These are phyloP conservation scores for Colletotrichum sp. DNA, from an alignment of 2,329 filamentous ascomycete species.

Conservation along the genomic window DNA sequence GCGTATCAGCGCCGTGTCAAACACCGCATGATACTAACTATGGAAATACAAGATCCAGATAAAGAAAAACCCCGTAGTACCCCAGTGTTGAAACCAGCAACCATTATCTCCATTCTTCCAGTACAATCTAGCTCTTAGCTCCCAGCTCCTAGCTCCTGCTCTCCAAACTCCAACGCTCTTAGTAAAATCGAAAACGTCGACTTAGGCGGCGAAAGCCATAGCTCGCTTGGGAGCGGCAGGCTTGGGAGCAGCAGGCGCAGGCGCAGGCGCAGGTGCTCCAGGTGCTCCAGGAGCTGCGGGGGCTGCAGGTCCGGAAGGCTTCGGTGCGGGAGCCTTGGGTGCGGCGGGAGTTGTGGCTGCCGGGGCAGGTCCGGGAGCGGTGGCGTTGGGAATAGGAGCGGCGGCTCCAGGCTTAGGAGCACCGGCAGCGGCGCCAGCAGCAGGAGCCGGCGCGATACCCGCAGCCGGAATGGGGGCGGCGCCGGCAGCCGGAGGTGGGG, in stretches of 20 bases:
- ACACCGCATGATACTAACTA: not conserved
- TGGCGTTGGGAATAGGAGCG: not conserved
- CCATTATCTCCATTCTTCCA: not conserved
- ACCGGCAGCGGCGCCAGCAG: not conserved
- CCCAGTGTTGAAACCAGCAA: conserved; percentile 10
- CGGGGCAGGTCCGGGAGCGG: not conserved
- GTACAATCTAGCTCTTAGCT: not conserved
- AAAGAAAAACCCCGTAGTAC: not conserved
- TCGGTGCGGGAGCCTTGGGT: not conserved
- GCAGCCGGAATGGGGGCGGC: not conserved
- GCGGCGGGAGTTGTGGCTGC: not conserved
- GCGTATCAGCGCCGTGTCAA: not conserved
- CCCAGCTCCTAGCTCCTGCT: not conserved
- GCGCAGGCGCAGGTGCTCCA: not conserved
- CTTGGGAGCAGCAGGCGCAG: not conserved
- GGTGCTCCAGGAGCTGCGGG: not conserved
- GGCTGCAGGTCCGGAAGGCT: not conserved
- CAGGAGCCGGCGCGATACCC: not conserved
- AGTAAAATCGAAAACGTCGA: too few species aligned
- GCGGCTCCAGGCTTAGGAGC: not conserved
- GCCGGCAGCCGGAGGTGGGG: not conserved
- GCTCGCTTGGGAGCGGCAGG: not conserved
- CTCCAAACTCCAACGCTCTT: not conserved
- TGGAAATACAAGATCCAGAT: not conserved
- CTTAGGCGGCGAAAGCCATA: not conserved